Percentiles rank a stretch among this genome's conserved stretches.
These are phyloP conservation scores for Crotalaria pallida DNA, from an alignment of 306 rosid genomes.

Conservation along the genomic window DNA sequence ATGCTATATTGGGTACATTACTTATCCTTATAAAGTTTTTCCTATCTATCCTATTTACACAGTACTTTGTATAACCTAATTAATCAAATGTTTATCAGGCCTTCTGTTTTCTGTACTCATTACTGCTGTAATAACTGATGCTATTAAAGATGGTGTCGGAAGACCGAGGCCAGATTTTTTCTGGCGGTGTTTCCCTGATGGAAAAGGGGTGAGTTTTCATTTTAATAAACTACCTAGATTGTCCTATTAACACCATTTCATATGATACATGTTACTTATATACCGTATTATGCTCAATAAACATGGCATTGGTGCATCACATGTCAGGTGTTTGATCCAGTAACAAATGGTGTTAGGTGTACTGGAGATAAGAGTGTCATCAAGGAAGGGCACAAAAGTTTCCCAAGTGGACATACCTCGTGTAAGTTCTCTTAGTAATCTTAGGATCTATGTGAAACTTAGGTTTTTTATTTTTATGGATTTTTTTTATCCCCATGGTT, in stretches of 20 bases:
- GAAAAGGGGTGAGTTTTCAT: slow-evolving; percentile 56
- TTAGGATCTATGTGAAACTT: neutral
- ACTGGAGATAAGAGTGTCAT: slow-evolving; percentile 58
- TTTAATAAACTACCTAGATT: neutral
- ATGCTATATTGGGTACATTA: slow-evolving; percentile 68
- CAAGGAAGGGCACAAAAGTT: slow-evolving; percentile 95
- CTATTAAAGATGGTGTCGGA: slow-evolving; percentile 91
- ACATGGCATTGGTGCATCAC: slow-evolving; percentile 15
- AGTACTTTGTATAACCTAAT: neutral
- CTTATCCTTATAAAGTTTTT: slow-evolving; percentile 4
- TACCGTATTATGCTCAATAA: slow-evolving; percentile 17
- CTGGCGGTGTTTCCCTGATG: slow-evolving; percentile 97
- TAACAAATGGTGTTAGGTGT: slow-evolving; percentile 55
- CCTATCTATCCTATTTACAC: neutral
- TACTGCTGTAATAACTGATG: slow-evolving; percentile 82
- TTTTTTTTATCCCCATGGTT: neutral
- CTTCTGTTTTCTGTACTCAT: slow-evolving; percentile 76
- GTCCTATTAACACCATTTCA: slow-evolving; percentile 1
- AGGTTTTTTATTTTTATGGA: neutral
- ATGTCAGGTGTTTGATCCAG: slow-evolving; percentile 58
- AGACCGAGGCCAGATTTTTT: slow-evolving; percentile 95
- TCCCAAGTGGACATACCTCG: slow-evolving; percentile 95
- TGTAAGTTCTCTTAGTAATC: slow-evolving; percentile 50
- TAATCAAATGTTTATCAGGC: slow-evolving; percentile 46
- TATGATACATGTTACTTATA: slow-evolving; percentile 13